A percentile compares a stretch with the other conserved stretches of the same genome.
phyloP scores from a whole-genome alignment of 108 stramenopile species.

The Pseudonitzschia multiseries region DNA sequence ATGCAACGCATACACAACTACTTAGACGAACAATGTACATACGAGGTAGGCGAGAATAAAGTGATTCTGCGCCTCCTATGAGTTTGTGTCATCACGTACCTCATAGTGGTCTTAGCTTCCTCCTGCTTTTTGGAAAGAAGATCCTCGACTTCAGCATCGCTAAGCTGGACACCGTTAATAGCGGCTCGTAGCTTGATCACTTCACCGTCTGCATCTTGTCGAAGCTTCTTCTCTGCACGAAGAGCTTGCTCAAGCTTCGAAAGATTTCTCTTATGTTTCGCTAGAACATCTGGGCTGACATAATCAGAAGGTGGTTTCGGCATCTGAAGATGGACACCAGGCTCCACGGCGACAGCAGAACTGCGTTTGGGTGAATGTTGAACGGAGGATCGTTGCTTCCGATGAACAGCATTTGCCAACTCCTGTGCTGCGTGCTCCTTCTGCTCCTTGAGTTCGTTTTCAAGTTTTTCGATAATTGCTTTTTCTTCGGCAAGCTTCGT shows the following conservation, averaged over 20 bases:
- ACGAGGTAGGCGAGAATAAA: neutral
- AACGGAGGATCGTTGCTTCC: neutral
- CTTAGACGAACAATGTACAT: conserved; percentile 10
- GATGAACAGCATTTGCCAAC: conserved; percentile 23
- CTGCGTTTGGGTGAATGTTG: conserved; percentile 15
- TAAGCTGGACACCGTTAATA: conserved; percentile 62
- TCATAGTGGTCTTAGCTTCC: conserved; percentile 15
- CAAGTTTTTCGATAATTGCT: conserved; percentile 66
- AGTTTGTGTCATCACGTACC: conserved; percentile 23
- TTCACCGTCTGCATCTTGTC: conserved; percentile 76
- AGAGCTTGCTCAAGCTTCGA: conserved; percentile 72
- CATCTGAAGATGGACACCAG: conserved; percentile 19
- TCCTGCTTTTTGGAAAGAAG: conserved; percentile 45
- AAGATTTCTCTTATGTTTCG: conserved; percentile 64
- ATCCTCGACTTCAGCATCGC: conserved; percentile 68
- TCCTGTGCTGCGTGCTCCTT: conserved; percentile 35
- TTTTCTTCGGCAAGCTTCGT: conserved; percentile 67
- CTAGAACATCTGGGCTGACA: conserved; percentile 74
- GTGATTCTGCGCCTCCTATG: neutral
- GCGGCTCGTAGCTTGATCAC: conserved; percentile 78
- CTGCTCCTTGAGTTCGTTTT: conserved; percentile 53
- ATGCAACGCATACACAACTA: neutral
- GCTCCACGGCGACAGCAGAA: conserved; percentile 21
- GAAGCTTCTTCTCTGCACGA: conserved; percentile 66
- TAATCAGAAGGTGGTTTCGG: conserved; percentile 30